phyloP scores from a whole-genome alignment of 352 stramenopile species.

The Phytophthora idaei region DNA sequence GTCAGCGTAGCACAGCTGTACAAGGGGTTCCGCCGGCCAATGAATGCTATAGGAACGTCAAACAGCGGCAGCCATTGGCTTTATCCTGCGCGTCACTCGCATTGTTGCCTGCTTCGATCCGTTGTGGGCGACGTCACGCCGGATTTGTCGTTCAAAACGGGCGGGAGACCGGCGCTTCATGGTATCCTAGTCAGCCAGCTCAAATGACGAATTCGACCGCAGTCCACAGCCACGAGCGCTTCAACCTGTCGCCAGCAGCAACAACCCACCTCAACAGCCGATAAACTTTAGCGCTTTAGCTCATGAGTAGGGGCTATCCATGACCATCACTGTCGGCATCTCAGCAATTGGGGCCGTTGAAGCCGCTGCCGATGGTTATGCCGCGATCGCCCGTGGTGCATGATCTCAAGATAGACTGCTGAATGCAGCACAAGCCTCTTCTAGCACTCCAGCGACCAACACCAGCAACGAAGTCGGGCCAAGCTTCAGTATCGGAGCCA shows the following conservation, averaged over 20 bases:
- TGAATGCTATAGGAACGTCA: not conserved
- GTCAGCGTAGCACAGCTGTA: too few relatives aligned
- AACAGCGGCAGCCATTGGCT: conserved; percentile 16
- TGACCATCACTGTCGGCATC: not conserved
- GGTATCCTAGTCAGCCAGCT: not conserved
- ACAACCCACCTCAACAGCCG: conserved; percentile 12
- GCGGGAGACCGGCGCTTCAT: not conserved
- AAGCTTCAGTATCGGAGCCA: not conserved
- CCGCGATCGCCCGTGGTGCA: not conserved
- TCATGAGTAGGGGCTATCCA: not conserved
- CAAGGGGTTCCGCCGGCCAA: conserved; percentile 1
- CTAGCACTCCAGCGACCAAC: not conserved
- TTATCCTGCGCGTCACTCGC: conserved; percentile 12
- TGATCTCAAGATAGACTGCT: not conserved
- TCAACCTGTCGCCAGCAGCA: conserved; percentile 5
- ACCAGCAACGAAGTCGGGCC: not conserved
- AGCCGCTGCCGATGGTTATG: not conserved
- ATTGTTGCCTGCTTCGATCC: not conserved
- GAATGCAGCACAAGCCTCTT: not conserved
- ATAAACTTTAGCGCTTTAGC: not conserved
- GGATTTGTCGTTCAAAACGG: conserved; percentile 3
- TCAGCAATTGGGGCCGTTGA: not conserved
- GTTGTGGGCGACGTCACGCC: conserved; percentile 14
- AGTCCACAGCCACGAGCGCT: not conserved
- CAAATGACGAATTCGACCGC: conserved; percentile 12